Base-by-base conservation (phyloP, 768 basidiomycete genomes). In the Botryobasidium botryosum region DNA sequence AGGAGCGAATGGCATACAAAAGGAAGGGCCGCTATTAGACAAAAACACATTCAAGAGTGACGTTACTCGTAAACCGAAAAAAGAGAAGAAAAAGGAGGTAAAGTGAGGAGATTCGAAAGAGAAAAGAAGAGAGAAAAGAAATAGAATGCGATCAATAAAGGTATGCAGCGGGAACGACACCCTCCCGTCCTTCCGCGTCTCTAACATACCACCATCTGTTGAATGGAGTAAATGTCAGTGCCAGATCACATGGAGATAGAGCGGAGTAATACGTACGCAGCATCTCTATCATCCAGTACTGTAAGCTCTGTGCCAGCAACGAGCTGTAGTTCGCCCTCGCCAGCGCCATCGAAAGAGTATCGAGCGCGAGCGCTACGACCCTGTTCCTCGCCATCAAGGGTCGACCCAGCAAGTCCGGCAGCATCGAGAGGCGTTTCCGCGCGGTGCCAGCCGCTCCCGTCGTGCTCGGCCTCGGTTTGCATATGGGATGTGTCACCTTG, bases 131-230 rank as follows among this genome's bases (percentile, higher is more conserved):
- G 21, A 32, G 33, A 33, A 49, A 18, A 29, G 36, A 31, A n/a
- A 32, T 26, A 25, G 25, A 40, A 40, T 18, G 4, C n/a, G 26
- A 55, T 72, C 69, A 87, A 65, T 84, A 86, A 64, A 86, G 68
- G 69, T 91, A 96, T 46, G 85, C 76, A 33, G 86, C 82, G 6
- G 90, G 90, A 40, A 94, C 83, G 26, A 91, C 82, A 10, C 90
- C 90, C 62, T 91, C 85, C 40, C 68, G 71, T 6, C 87, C 83
- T 38, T 72, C 71, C 18, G 73, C 64, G 59, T 91, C 84, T 26
- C 86, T 73, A 42, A 79, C 84, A 55, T 83, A 91, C 90, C 88
- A 94, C 90, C 90, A 96, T 37, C 88, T 88, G 48, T 43, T 45
- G 50, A 45, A 48, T 8, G 18, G 26, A 40, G 43, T 44, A n/a